phyloP scores from a whole-genome alignment of 2,329 filamentous ascomycete genomes.

The Sporothrix globosa region DNA sequence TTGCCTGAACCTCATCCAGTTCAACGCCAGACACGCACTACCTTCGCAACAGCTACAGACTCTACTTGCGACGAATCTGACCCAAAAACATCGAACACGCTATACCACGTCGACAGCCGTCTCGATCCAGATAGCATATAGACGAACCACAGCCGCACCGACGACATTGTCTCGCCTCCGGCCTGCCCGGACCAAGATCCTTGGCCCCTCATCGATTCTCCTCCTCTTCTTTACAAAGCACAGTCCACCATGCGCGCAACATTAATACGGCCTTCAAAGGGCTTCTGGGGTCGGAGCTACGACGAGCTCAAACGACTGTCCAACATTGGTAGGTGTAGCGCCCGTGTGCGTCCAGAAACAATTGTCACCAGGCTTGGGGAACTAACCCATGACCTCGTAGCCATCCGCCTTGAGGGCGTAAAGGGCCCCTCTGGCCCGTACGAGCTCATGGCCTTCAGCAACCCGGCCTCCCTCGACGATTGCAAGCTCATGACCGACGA shows the following conservation, averaged over 20 bases:
- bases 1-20: constrained; percentile 8
- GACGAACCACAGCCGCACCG: too few species aligned
- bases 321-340: constrained; percentile 52
- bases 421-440: constrained; percentile 66
- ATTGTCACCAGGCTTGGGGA: too few species aligned
- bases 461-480: constrained; percentile 50
- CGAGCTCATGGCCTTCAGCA: constrained; percentile 66
- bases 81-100: neutral
- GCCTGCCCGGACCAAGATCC: neutral
- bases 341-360: too few species aligned
- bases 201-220: neutral
- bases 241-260: constrained; percentile 53
- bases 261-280: constrained; percentile 49
- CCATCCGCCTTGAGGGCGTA: constrained; percentile 69
- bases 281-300: constrained; percentile 61
- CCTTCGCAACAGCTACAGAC: neutral
- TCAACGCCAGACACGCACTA: neutral
- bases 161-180: neutral
- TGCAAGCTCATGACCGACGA: constrained; percentile 83
- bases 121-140: too few species aligned
- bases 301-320: constrained; percentile 63
- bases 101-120: neutral
- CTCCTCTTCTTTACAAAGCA: neutral
- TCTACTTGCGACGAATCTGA: neutral
- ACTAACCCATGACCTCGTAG: constrained; percentile 47